phyloP scores from a whole-genome alignment of 768 basidiomycete species.

The Stropharia rugosoannulata region DNA sequence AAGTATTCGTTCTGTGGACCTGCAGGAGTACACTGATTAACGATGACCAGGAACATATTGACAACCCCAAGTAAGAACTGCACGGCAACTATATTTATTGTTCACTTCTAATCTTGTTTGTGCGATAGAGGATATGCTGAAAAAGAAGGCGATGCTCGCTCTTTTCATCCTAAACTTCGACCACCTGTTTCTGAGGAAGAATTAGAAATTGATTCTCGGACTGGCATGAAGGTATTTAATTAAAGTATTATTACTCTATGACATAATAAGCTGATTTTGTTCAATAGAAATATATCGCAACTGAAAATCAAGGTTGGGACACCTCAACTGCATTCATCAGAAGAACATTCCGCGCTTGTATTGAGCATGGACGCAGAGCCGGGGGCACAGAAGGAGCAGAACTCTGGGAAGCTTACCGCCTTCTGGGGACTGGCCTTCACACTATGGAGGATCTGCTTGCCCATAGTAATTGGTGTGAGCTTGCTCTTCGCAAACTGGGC shows the following conservation, averaged over 20 bases:
- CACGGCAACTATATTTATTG: constrained; percentile 5
- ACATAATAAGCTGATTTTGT: not conserved
- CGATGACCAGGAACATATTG: constrained; percentile 60
- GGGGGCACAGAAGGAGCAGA: constrained; percentile 52
- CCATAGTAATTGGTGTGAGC: constrained; percentile 81
- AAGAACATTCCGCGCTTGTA: constrained; percentile 61
- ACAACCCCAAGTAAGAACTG: constrained; percentile 61
- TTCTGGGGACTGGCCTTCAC: constrained; percentile 68
- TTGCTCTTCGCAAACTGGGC: constrained; percentile 69
- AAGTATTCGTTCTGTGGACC: constrained; percentile 18
- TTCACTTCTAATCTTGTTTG: not conserved
- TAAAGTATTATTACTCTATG: not conserved
- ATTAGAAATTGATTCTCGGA: constrained; percentile 71
- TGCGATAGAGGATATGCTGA: constrained; percentile 58
- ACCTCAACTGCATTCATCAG: constrained; percentile 71
- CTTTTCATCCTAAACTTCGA: constrained; percentile 68
- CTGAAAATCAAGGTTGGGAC: constrained; percentile 66
- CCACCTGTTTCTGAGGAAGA: constrained; percentile 73
- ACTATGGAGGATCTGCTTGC: constrained; percentile 76
- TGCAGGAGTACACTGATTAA: not conserved
- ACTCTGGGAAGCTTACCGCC: constrained; percentile 66
- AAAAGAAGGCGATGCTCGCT: constrained; percentile 70
- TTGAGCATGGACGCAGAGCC: constrained; percentile 63
- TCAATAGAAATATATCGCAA: constrained; percentile 74
- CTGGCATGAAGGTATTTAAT: constrained; percentile 70